Percentiles rank a stretch among this genome's conserved stretches.
Evolutionary conservation across 2,329 filamentous ascomycete species (phyloP).

Genomic region (Colletotrichum australisinense): DNA sequence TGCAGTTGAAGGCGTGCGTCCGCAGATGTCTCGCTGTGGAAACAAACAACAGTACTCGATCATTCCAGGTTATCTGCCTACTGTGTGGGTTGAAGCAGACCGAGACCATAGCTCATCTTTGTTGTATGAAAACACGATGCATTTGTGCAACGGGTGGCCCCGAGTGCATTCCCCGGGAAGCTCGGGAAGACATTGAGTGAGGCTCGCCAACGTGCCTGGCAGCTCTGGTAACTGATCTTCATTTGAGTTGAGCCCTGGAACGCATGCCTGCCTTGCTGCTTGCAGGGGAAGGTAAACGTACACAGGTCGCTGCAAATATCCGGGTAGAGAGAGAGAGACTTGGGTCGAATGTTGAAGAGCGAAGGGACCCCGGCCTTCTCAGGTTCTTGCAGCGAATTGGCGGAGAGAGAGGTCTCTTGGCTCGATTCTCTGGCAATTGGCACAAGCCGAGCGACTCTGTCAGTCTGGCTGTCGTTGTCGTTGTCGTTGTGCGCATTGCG

Average conservation of each 20-base stretch:
- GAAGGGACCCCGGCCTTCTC: neutral
- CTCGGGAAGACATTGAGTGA: conserved; percentile 16
- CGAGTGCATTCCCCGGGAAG: conserved; percentile 4
- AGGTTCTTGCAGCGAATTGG: neutral
- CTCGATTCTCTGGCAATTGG: neutral
- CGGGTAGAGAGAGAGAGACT: neutral
- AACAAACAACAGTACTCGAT: neutral
- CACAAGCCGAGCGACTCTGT: too few relatives aligned
- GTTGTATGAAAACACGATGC: neutral
- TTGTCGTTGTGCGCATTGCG: neutral
- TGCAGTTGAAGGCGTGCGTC: neutral
- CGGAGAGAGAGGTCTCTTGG: neutral
- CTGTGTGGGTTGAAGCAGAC: neutral
- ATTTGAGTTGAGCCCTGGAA: conserved; percentile 4
- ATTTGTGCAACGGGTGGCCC: conserved; percentile 7
- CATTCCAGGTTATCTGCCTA: neutral
- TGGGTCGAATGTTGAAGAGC: neutral
- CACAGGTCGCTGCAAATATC: neutral
- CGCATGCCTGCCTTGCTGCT: neutral
- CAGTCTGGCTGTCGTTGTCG: neutral
- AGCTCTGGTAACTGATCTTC: conserved; percentile 14
- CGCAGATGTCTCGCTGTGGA: neutral
- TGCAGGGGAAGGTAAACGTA: neutral
- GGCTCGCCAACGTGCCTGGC: neutral
- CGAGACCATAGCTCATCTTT: neutral